Evolutionary conservation across 1,284 basidiomycete genomes (phyloP).

Genomic region (Takashimella koratensis): DNA sequence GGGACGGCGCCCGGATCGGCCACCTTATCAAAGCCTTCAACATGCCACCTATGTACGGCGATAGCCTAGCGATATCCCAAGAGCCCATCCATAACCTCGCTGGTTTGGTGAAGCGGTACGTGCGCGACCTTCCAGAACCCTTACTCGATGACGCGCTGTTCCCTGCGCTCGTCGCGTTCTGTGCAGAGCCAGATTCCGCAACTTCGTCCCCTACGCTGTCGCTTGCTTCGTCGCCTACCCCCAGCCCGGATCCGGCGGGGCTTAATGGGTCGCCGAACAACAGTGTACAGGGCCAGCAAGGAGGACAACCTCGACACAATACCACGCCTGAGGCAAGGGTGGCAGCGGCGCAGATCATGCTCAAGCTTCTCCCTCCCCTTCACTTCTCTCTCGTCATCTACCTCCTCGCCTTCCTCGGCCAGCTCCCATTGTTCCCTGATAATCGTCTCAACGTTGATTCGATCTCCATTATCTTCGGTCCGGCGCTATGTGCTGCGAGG

Average conservation of each 20-base stretch:
- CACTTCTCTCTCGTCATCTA: constrained; percentile 47
- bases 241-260: background rate
- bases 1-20: constrained; percentile 35
- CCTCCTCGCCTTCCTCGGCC: constrained; percentile 46
- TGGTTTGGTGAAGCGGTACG: constrained; percentile 44
- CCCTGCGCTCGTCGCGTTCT: constrained; percentile 36
- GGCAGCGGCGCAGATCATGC: constrained; percentile 42
- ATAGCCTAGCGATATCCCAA: constrained; percentile 29
- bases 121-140: constrained; percentile 45
- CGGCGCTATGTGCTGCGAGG: constrained; percentile 34
- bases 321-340: constrained; percentile 25
- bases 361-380: constrained; percentile 43
- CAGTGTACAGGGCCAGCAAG: background rate
- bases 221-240: background rate
- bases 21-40: constrained; percentile 41
- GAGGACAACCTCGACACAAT: too few species aligned
- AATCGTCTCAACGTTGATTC: constrained; percentile 40
- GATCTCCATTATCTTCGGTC: constrained; percentile 46
- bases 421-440: constrained; percentile 43
- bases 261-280: background rate
- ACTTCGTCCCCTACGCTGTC: background rate
- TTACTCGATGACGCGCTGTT: constrained; percentile 42
- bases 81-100: constrained; percentile 45
- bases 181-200: constrained; percentile 22
- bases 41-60: constrained; percentile 39